phyloP scores from a whole-genome alignment of 2,329 filamentous ascomycete species.

The Colletotrichum camelliae region DNA sequence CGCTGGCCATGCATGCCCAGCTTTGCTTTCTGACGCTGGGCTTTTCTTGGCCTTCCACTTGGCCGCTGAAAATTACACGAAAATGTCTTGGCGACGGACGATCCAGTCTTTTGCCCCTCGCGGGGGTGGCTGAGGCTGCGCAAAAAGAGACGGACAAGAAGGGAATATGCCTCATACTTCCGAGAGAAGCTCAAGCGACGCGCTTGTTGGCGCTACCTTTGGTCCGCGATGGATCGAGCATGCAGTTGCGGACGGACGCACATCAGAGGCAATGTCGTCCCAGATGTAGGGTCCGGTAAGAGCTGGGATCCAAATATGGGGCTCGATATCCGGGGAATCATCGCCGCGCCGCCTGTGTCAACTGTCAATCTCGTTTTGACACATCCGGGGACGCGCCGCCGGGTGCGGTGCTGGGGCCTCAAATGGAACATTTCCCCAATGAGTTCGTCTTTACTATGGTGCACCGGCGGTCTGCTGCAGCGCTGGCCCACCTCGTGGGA shows the following conservation, averaged over 20 bases:
- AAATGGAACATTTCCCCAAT: neutral
- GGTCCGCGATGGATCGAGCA: neutral
- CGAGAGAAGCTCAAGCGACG: neutral
- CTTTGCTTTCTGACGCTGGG: slow-evolving; percentile 7
- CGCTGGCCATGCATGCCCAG: slow-evolving; percentile 17
- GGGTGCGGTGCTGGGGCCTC: neutral
- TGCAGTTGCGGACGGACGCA: neutral
- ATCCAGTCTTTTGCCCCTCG: neutral
- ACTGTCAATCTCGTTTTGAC: neutral
- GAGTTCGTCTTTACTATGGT: neutral
- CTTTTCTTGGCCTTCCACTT: slow-evolving; percentile 16
- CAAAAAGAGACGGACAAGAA: neutral
- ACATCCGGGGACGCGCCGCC: neutral
- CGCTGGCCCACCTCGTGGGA: neutral
- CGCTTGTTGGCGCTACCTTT: neutral
- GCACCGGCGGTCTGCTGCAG: neutral
- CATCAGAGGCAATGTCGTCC: neutral
- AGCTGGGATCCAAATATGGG: neutral
- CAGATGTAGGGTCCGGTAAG: neutral
- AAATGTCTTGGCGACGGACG: neutral
- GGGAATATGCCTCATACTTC: slow-evolving; percentile 2
- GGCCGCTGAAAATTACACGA: neutral
- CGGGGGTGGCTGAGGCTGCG: neutral
- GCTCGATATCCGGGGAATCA: slow-evolving; percentile 14
- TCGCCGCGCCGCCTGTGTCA: neutral